phyloP scores from a whole-genome alignment of 495 filamentous ascomycete species.

The Talaromyces wortmannii region DNA sequence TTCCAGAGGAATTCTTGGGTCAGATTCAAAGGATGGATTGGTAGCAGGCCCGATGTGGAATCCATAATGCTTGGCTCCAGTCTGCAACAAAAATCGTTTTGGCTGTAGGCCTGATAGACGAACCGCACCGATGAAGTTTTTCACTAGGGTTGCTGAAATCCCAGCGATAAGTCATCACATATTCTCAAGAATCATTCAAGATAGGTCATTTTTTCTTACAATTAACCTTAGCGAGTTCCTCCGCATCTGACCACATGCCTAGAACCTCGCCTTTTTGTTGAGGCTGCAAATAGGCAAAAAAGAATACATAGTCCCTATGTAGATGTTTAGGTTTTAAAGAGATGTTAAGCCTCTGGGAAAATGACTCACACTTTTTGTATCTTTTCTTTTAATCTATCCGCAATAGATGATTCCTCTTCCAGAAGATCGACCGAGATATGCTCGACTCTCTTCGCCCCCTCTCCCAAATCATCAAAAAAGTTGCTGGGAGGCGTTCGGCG shows the following conservation, averaged over 20 bases:
- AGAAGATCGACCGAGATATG: slow-evolving; percentile 41
- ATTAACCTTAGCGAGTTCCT: slow-evolving; percentile 33
- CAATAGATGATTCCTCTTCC: slow-evolving; percentile 25
- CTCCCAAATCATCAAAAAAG: slow-evolving; percentile 1
- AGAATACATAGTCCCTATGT: slow-evolving; percentile 44
- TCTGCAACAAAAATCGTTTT: slow-evolving; percentile 45
- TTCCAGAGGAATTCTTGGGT: slow-evolving; percentile 30
- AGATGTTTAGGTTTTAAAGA: neutral
- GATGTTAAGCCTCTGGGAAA: neutral
- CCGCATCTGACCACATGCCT: slow-evolving; percentile 31
- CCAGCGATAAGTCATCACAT: too few species aligned
- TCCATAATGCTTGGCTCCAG: slow-evolving; percentile 42
- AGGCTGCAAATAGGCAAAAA: slow-evolving; percentile 43
- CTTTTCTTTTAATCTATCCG: slow-evolving; percentile 20
- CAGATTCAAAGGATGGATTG: slow-evolving; percentile 31
- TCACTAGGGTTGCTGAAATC: slow-evolving; percentile 20
- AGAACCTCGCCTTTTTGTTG: slow-evolving; percentile 19
- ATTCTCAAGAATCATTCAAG: slow-evolving; percentile 5
- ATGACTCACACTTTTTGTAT: slow-evolving; percentile 13
- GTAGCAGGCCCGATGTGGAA: slow-evolving; percentile 38
- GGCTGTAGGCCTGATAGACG: slow-evolving; percentile 25
- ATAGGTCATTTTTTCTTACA: slow-evolving; percentile 12
- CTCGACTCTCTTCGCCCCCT: slow-evolving; percentile 20
- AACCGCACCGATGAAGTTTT: slow-evolving; percentile 37
- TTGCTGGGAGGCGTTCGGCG: slow-evolving; percentile 27